These are phyloP conservation scores for Echeveria elegans DNA, from an alignment of 164 flowering plant genomes.

Conservation along the genomic window DNA sequence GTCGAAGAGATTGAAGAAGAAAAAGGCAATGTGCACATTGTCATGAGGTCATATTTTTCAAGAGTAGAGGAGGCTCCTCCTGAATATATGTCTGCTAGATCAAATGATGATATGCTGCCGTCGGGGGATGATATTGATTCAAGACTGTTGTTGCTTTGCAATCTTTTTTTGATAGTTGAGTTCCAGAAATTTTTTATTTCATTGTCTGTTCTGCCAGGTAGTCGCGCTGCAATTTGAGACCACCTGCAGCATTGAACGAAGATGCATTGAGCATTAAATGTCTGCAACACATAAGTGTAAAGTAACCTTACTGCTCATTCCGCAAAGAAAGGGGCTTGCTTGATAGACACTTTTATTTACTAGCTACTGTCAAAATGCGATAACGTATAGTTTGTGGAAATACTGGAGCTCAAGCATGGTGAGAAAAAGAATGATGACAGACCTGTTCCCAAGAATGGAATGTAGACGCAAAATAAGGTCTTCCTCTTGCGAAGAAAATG, in stretches of 20 bases:
- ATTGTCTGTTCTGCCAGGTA: constrained; percentile 62
- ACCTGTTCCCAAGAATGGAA: constrained; percentile 68
- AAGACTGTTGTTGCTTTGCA: constrained; percentile 1
- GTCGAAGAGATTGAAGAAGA: neutral
- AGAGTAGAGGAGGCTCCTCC: neutral
- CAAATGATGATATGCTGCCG: neutral
- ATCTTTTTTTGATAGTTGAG: constrained; percentile 56
- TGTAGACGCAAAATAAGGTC: constrained; percentile 54
- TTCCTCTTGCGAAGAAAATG: constrained; percentile 57
- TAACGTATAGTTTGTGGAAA: too few relatives aligned
- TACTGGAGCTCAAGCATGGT: too few relatives aligned
- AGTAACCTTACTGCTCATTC: too few relatives aligned
- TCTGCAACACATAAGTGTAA: neutral
- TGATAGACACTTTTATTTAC: too few relatives aligned
- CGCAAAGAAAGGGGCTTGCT: too few relatives aligned
- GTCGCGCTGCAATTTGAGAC: constrained; percentile 65
- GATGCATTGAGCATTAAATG: neutral
- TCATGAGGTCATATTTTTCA: neutral
- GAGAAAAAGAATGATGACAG: constrained; percentile 1
- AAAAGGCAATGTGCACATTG: neutral
- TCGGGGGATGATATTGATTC: neutral
- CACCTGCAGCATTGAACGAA: constrained; percentile 30
- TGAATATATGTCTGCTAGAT: neutral
- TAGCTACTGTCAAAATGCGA: too few relatives aligned
- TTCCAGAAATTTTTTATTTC: constrained; percentile 73